A percentile compares a stretch with the other conserved stretches of the same genome.
Evolutionary conservation across 805 yeast genomes (phyloP).

Genomic region (Wickerhamiella qilinensis): DNA sequence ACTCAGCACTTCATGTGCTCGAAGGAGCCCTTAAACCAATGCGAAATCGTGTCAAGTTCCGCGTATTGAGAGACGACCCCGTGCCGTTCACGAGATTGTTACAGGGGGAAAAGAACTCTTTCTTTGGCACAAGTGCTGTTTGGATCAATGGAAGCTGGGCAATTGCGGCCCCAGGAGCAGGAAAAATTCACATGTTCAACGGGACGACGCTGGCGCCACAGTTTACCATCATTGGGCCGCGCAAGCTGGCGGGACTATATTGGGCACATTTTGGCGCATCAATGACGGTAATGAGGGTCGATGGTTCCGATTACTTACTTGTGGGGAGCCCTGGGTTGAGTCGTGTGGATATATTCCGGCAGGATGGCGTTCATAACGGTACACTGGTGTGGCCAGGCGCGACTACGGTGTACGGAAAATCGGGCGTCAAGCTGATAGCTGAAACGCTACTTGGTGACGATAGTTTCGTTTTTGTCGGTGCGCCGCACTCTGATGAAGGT

Average conservation of each 20-base stretch:
- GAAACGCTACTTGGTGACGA: conserved; percentile 21
- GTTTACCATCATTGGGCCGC: conserved; percentile 4
- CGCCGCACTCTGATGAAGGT: conserved; percentile 27
- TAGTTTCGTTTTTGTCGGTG: conserved; percentile 30
- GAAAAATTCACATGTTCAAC: conserved; percentile 8
- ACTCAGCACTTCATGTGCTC: no score
- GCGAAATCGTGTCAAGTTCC: no score
- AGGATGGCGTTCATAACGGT: conserved; percentile 14
- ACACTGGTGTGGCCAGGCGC: conserved; percentile 19
- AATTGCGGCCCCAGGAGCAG: conserved; percentile 12
- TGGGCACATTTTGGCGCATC: conserved; percentile 28
- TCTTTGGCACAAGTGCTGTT: conserved; percentile 6
- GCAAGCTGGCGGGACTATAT: conserved; percentile 8
- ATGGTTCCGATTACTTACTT: conserved; percentile 25
- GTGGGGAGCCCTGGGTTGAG: conserved; percentile 40
- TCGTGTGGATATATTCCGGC: conserved; percentile 24
- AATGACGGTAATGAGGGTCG: conserved; percentile 19
- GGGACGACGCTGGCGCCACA: conserved; percentile 1
- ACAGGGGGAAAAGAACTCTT: conserved; percentile 1
- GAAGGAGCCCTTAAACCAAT: no score
- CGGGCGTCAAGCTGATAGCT: conserved; percentile 32
- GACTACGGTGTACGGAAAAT: conserved; percentile 21
- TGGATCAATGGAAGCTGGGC: conserved; percentile 10
- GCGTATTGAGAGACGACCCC: no score
- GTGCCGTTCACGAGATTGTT: no score